Conservation (phyloP, 805 yeast species). For the Blastobotrys muscicola region DNA sequence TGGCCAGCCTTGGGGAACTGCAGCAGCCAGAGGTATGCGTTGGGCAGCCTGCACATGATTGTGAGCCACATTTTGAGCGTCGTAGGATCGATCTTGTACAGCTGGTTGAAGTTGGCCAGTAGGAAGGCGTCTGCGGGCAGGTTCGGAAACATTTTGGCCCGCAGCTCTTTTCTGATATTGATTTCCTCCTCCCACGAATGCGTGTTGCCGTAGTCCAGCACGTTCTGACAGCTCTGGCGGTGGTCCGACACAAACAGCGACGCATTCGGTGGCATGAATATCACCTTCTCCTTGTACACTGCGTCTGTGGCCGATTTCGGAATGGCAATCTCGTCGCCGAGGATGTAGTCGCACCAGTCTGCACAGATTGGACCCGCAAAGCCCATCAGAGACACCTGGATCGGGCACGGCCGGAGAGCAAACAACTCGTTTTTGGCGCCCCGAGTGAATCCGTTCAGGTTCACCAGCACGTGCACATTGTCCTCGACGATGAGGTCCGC, state of each 20-base stretch:
- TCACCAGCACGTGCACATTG: conserved; percentile 25
- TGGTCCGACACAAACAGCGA: conserved; percentile 29
- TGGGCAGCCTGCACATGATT: conserved; percentile 20
- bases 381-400: conserved; percentile 26
- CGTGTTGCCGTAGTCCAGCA: background rate
- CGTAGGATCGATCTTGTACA: conserved; percentile 27
- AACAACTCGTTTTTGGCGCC: conserved; percentile 28
- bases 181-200: conserved; percentile 19
- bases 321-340: conserved; percentile 19
- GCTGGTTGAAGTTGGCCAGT: conserved; percentile 27
- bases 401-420: conserved; percentile 26
- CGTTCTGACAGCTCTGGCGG: conserved; percentile 21
- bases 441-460: conserved; percentile 27
- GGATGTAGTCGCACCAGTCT: conserved; percentile 24
- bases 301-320: background rate
- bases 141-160: conserved; percentile 21
- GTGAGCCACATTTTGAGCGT: conserved; percentile 22
- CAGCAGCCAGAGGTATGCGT: conserved; percentile 26
- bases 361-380: conserved; percentile 28
- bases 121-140: conserved; percentile 19
- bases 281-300: conserved; percentile 21
- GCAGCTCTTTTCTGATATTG: conserved; percentile 14
- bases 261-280: conserved; percentile 18
- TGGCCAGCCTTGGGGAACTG: conserved; percentile 26
- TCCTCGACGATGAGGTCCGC: conserved; percentile 22